Percentiles rank a stretch among this genome's conserved stretches.
Evolutionary conservation across 1,284 basidiomycete species (phyloP).

Genomic region (Mixia osmundae): DNA sequence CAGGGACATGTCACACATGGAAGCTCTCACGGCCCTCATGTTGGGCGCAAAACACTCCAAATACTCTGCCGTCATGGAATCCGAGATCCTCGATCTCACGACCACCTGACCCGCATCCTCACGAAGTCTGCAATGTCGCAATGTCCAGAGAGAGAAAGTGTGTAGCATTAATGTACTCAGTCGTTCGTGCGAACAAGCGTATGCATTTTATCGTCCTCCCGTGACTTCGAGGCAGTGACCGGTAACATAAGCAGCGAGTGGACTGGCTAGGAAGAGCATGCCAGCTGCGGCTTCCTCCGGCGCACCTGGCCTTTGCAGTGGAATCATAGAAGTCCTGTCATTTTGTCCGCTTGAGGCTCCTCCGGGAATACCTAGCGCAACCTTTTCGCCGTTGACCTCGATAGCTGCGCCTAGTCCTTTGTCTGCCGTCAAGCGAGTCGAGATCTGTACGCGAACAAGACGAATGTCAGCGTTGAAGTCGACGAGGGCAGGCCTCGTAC

Average conservation of each 20-base stretch:
- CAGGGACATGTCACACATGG: conserved; percentile 7
- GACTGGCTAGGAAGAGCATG: conserved; percentile 27
- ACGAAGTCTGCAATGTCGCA: no score
- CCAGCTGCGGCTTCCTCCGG: conserved; percentile 49
- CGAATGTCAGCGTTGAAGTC: neutral
- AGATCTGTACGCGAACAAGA: conserved; percentile 4
- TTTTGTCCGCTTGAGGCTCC: conserved; percentile 15
- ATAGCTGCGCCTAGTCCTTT: conserved; percentile 40
- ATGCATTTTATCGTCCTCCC: no score
- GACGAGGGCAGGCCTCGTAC: no score
- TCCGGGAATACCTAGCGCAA: conserved; percentile 50
- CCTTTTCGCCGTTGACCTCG: conserved; percentile 57
- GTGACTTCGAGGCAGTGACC: conserved; percentile 65
- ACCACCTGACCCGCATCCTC: no score
- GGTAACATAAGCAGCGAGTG: conserved; percentile 50
- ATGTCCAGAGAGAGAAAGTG: no score
- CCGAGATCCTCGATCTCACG: conserved; percentile 5
- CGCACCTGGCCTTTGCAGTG: conserved; percentile 45
- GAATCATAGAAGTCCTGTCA: conserved; percentile 26
- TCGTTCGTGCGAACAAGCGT: no score
- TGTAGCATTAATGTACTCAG: no score
- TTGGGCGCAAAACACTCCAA: conserved; percentile 4
- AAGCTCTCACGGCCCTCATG: conserved; percentile 5
- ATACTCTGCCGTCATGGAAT: conserved; percentile 6
- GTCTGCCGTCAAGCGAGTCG: conserved; percentile 12